phyloP scores from a whole-genome alignment of 371 early-diverging fungal genomes.

The Fennellomyces sp. region DNA sequence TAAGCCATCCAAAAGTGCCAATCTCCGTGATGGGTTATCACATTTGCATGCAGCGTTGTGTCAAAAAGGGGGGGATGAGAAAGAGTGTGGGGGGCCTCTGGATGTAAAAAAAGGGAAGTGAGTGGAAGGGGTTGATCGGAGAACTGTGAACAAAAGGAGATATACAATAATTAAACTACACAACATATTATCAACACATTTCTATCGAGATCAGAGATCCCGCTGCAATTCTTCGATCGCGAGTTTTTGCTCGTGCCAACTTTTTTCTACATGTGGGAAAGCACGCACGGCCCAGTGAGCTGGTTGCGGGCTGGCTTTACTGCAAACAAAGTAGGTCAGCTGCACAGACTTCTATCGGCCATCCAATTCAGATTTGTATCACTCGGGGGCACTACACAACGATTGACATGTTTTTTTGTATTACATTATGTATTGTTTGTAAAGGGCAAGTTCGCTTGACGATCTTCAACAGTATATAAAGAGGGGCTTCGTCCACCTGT shows the following conservation, averaged over 20 bases:
- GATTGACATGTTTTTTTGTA: not conserved
- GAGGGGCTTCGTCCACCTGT: not conserved
- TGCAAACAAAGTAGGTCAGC: not conserved
- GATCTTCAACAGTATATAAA: not conserved
- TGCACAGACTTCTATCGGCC: not conserved
- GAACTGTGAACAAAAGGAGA: not conserved
- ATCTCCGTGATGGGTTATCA: not conserved
- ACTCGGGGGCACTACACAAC: not conserved
- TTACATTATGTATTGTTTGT: not conserved
- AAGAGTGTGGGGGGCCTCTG: not conserved
- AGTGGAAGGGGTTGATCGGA: not conserved
- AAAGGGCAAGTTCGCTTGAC: not conserved
- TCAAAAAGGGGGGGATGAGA: not conserved
- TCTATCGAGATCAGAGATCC: slow-evolving; percentile 1
- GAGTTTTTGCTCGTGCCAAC: not conserved
- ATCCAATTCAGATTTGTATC: not conserved
- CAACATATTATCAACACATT: not conserved
- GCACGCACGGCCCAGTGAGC: not conserved
- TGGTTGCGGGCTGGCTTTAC: not conserved
- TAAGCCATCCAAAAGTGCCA: not conserved
- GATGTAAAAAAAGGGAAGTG: not conserved
- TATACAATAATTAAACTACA: not conserved
- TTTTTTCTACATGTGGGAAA: not conserved
- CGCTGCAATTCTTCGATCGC: slow-evolving; percentile 2
- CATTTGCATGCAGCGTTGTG: not conserved